These are phyloP conservation scores for Coniella lustricola DNA, from an alignment of 2,329 filamentous ascomycete genomes.

Conservation along the genomic window DNA sequence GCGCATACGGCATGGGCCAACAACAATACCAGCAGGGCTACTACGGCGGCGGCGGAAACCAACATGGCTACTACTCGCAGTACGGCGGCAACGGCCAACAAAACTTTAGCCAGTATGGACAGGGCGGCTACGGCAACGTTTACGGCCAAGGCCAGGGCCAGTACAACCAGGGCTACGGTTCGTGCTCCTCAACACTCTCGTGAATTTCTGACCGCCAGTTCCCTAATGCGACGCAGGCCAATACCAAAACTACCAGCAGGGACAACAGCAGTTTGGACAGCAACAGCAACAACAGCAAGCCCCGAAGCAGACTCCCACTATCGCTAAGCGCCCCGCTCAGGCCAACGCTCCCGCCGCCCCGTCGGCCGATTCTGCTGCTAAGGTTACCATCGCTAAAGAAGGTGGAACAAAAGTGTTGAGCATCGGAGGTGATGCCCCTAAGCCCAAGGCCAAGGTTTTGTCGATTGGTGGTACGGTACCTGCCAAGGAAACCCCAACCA, in stretches of 20 bases:
- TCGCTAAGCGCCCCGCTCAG: conserved; percentile 55
- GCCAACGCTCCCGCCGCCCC: conserved; percentile 41
- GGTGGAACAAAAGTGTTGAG: conserved; percentile 57
- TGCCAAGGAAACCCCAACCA: conserved; percentile 37
- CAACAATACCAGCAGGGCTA: conserved; percentile 46
- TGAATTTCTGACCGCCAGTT: not conserved
- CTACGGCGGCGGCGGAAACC: conserved; percentile 35
- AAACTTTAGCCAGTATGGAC: conserved; percentile 38
- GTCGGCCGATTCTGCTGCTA: conserved; percentile 36
- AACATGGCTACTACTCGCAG: conserved; percentile 45
- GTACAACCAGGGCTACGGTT: conserved; percentile 41
- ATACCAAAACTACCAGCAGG: conserved; percentile 43
- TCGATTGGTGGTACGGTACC: conserved; percentile 33
- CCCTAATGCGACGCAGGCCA: conserved; percentile 31
- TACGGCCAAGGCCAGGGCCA: conserved; percentile 36
- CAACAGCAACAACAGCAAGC: conserved; percentile 36
- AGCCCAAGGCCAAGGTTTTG: conserved; percentile 57
- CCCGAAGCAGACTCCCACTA: conserved; percentile 46
- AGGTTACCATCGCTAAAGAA: conserved; percentile 48
- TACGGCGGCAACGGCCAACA: conserved; percentile 45
- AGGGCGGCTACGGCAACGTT: conserved; percentile 27
- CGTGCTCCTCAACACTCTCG: conserved; percentile 23
- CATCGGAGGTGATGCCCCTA: conserved; percentile 48
- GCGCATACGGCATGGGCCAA: conserved; percentile 50
- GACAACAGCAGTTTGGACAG: conserved; percentile 33